Conservation (phyloP, 176 grass and related monocot genomes). For the Zoysia pacifica region DNA sequence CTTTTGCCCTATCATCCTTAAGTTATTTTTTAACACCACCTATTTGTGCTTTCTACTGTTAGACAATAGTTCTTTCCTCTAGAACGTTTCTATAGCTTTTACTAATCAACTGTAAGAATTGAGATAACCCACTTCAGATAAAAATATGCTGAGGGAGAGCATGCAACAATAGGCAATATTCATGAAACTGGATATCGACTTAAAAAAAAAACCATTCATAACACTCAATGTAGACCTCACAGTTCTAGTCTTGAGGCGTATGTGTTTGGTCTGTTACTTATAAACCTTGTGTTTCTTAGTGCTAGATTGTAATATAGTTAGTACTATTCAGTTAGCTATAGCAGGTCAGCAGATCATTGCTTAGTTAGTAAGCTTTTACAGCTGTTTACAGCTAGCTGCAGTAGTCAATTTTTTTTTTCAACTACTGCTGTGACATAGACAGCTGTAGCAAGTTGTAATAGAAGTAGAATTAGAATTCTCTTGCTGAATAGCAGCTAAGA, state of each 20-base stretch:
- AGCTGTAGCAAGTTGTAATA: too few species aligned
- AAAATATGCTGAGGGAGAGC: neutral
- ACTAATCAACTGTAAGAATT: constrained; percentile 3
- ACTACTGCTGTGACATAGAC: too few species aligned
- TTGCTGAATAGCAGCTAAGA: too few species aligned
- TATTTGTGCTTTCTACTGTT: neutral
- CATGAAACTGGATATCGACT: neutral
- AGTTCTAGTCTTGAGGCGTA: neutral
- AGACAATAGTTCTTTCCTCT: neutral
- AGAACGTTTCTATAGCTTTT: neutral
- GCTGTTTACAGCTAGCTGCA: too few species aligned
- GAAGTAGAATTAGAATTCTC: too few species aligned
- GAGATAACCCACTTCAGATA: neutral
- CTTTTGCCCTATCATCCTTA: neutral
- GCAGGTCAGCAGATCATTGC: too few species aligned
- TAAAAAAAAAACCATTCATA: neutral
- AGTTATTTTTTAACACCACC: too few species aligned
- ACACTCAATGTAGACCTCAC: neutral
- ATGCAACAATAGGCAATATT: neutral
- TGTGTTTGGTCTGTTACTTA: neutral
- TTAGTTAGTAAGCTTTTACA: too few species aligned
- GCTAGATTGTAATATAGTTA: too few species aligned
- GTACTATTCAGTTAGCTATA: too few species aligned
- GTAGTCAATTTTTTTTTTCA: too few species aligned
- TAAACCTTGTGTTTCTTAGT: too few species aligned